A percentile compares a stretch with the other conserved stretches of the same genome.
phyloP scores from a whole-genome alignment of 805 yeast genomes.

The Candida sakaeoensis region DNA sequence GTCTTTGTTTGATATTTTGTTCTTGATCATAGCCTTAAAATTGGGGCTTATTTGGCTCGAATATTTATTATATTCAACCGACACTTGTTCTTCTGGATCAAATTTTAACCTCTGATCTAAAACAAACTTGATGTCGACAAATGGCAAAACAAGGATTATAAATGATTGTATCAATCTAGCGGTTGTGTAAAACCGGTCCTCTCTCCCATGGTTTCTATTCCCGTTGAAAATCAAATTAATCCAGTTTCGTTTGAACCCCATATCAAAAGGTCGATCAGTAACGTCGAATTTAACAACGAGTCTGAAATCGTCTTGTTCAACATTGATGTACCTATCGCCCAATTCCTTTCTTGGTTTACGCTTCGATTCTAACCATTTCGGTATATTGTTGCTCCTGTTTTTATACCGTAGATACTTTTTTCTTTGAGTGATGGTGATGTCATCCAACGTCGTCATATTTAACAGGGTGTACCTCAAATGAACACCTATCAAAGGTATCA shows the following conservation, averaged over 20 bases:
- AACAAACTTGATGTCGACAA: constrained; percentile 16
- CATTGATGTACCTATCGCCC: constrained; percentile 42
- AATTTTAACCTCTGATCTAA: background rate
- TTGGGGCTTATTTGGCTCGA: constrained; percentile 9
- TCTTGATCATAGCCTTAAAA: constrained; percentile 12
- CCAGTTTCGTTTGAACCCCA: constrained; percentile 35
- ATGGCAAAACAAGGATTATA: constrained; percentile 18
- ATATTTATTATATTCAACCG: constrained; percentile 9
- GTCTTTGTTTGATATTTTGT: constrained; percentile 13
- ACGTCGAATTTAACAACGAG: constrained; percentile 32
- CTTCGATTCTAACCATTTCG: constrained; percentile 2
- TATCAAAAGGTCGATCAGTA: constrained; percentile 31
- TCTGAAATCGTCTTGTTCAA: constrained; percentile 31
- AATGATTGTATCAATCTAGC: constrained; percentile 15
- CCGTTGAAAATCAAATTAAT: constrained; percentile 29
- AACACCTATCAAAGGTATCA: constrained; percentile 37
- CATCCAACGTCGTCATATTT: constrained; percentile 62
- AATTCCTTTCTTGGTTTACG: constrained; percentile 18
- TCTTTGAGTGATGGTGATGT: constrained; percentile 33
- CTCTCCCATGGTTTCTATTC: constrained; percentile 18
- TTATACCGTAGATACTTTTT: constrained; percentile 28
- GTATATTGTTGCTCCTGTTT: constrained; percentile 8
- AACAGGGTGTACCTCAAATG: constrained; percentile 42
- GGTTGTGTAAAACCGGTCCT: constrained; percentile 9
- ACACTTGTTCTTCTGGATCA: background rate